Evolutionary conservation across 2,329 filamentous ascomycete species (phyloP), one percentile per base, ranked within the genome.

Genomic region (Fusarium sp.): DNA sequence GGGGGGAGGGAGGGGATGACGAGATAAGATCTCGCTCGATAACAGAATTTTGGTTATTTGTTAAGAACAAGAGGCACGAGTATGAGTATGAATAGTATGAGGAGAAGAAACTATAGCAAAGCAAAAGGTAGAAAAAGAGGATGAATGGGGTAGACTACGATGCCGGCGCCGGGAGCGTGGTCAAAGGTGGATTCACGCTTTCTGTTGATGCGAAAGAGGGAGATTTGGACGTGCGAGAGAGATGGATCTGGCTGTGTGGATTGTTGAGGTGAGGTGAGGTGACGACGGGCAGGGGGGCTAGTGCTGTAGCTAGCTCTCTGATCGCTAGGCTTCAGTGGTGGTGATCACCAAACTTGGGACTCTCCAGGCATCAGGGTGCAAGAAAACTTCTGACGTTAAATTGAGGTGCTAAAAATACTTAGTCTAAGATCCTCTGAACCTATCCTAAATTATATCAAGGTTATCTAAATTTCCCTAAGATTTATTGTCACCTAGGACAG

Each of bases 121-220:
- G 45, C 54, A 62, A 54, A 61, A 55, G 30, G 50, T 33, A 65
- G 28, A 42, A 58, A 44, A 53, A 56, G 56, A 69, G 48, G 66
- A 62, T 58, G 70, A 61, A 55, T 53, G 61, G 48, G 59, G 54
- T 56, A 35, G 47, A 51, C 30, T 51, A 73, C 63, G 63, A 74
- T 73, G 67, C 62, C 73, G 71, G 71, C 67, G 67, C 70, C 65
- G 70, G 70, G 63, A 65, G 68, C 55, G 66, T 71, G 62, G 70
- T 73, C 61, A 55, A 72, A 59, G 60, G 70, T 70, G 70, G 71
- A 70, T 72, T 72, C 59, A 72, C 65, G 42, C 45, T 69, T 51
- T 72, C 62, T 72, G 61, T 53, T 68, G 62, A 55, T 68, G 44
- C 66, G 57, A 57, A 70, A 68, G 70, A 58, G 70, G 60, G 60